Evolutionary conservation across 2,329 filamentous ascomycete genomes (phyloP), one percentile per base, ranked within the genome.

Genomic region (Cordyceps javanica): DNA sequence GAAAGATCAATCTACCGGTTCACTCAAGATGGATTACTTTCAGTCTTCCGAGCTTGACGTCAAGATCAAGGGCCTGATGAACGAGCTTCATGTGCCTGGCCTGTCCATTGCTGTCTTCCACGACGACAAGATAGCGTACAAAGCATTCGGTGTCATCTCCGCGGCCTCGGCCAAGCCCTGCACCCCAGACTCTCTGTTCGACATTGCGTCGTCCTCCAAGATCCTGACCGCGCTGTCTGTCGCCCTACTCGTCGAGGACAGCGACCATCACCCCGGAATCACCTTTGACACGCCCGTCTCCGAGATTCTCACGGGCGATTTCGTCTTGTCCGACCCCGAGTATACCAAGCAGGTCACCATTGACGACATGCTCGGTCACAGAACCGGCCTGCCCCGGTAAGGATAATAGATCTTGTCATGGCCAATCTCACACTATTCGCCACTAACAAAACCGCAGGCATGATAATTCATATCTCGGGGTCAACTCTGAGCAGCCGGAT

Each of bases 131-230:
- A 48, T 36, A 2, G 38, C 38, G 11, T 45, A 41, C 34, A 45
- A 52, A 25, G 13, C 39, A 6, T 59, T 42, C 19, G 57, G 57
- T 16, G 32, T 58, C 16, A 21, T 39, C 32, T 51, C 46, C 16
- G 26, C 52, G 11, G 30, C 28, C n/a, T 50, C 55, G 4, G 7
- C 9, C 10, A 21, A 14, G 16, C 36, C 45, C n/a, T 58, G 55
- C 23, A 45, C 46, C 14, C 19, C 13, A 19, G 38, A 45, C 49
- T 44, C 55, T 8, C 46, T 58, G 36, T 58, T 58, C 13, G 55
- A 58, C 30, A 52, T 58, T 38, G 55, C 55, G 3, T 58, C 55
- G 16, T 51, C 46, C n/a, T 52, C 48, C 55, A 58, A 58, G 46
- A 42, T 49, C 19, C 19, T 52, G n/a, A 58, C 55, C 19, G 55